Conservation (phyloP, 2,329 filamentous ascomycete species). For the Zymoseptoria tritici region DNA sequence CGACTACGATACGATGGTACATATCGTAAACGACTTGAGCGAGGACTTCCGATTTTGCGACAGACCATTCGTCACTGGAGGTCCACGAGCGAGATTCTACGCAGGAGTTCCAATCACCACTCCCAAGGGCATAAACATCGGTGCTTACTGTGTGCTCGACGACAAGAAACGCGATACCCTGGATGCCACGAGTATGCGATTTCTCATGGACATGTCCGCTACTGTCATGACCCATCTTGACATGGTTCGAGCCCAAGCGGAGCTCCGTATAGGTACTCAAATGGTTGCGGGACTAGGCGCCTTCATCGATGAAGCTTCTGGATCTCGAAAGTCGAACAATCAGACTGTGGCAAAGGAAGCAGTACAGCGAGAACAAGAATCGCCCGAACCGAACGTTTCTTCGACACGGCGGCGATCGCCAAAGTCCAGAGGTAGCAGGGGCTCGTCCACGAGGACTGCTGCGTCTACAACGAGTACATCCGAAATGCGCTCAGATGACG, state of each 20-base stretch:
- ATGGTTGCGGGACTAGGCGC: slow-evolving; percentile 45
- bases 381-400: neutral
- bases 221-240: slow-evolving; percentile 58
- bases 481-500: slow-evolving; percentile 6
- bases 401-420: slow-evolving; percentile 3
- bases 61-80: slow-evolving; percentile 22
- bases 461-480: slow-evolving; percentile 5
- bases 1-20: slow-evolving; percentile 7
- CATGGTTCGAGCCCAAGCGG: slow-evolving; percentile 20
- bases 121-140: slow-evolving; percentile 51
- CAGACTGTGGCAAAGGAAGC: slow-evolving; percentile 13
- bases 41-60: slow-evolving; percentile 24
- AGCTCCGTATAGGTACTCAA: slow-evolving; percentile 45
- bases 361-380: slow-evolving; percentile 7
- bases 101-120: slow-evolving; percentile 53
- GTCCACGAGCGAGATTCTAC: slow-evolving; percentile 40
- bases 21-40: slow-evolving; percentile 26
- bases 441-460: neutral
- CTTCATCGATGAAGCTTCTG: slow-evolving; percentile 18
- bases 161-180: slow-evolving; percentile 47
- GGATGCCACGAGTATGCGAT: slow-evolving; percentile 42
- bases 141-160: slow-evolving; percentile 54
- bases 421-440: neutral
- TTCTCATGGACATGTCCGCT: slow-evolving; percentile 50
- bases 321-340: slow-evolving; percentile 12